Percentiles rank a stretch among this genome's conserved stretches.
phyloP scores from a whole-genome alignment of 257 asterid species.

The Plectranthus barbatus region DNA sequence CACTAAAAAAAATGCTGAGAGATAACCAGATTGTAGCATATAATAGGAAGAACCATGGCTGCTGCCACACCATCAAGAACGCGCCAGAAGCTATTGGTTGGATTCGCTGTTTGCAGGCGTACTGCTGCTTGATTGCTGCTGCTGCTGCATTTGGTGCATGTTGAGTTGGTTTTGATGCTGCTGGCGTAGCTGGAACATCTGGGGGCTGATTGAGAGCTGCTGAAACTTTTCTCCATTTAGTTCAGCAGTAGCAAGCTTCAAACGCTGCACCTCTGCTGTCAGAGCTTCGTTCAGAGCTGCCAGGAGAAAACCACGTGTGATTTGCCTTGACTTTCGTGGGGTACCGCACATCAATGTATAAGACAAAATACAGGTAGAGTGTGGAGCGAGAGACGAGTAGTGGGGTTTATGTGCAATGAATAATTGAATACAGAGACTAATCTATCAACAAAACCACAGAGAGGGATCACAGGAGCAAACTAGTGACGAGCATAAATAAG shows the following conservation, averaged over 20 bases:
- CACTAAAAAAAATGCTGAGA: neutral
- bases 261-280: conserved; percentile 53
- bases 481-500: too few relatives aligned
- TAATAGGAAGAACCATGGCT: neutral
- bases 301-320: conserved; percentile 2
- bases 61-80: conserved; percentile 7
- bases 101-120: conserved; percentile 25
- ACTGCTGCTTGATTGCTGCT: conserved; percentile 22
- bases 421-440: neutral
- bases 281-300: conserved; percentile 70
- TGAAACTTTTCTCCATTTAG: conserved; percentile 42
- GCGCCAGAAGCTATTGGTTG: conserved; percentile 17
- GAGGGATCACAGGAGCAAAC: too few relatives aligned
- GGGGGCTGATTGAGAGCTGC: conserved; percentile 47
- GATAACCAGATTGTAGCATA: neutral
- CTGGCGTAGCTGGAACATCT: conserved; percentile 41
- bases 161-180: conserved; percentile 28
- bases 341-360: too few relatives aligned
- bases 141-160: conserved; percentile 34
- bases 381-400: too few relatives aligned
- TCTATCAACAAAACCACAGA: too few relatives aligned
- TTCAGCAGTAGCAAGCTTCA: conserved; percentile 45
- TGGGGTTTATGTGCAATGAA: too few relatives aligned
- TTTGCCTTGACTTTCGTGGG: neutral
- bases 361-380: too few relatives aligned